Evolutionary conservation across 331 rosid genomes (phyloP), one percentile per base, ranked within the genome.

Genomic region (Prunus yedoensis): DNA sequence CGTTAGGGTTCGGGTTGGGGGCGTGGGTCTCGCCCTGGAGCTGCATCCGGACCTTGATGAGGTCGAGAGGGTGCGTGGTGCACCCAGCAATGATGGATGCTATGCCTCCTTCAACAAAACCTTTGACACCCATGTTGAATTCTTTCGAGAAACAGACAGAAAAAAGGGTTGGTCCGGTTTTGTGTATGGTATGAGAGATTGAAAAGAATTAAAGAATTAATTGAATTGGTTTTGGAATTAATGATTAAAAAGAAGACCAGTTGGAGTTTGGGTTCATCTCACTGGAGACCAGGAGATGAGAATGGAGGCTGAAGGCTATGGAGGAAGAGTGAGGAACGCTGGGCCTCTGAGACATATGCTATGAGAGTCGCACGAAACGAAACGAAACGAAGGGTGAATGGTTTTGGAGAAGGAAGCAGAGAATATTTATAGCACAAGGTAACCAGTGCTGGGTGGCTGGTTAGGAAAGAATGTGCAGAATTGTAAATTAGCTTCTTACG

Each of bases 261-360:
- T 85, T 90, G 74, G 96, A 84, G 46, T 17, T 88, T 1, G 94
- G 77, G 92, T 11, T 74, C 92, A 90, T 88, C 77, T 92, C 97
- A 83, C 96, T 89, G 86, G 97, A 90, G 46, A 90, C 90, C 87
- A 92, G 86, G 81, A 92, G 90, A 90, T 92, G 97, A 47, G 96
- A 92, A 77, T 92, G 97, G 67, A 87, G 94, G 78, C 85, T 80
- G 45, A 87, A 84, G 53, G 97, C 96, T 18, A 90, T 80, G 77
- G 94, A 90, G 54, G 94, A 90, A 67, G 90, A 89, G 71, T 92
- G 97, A 1, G 97, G 96, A 68, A 92, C 87, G 67, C 61, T 54
- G 8, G 87, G 82, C 85, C 96, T 90, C 41, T 87, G 96, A 88
- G 97, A 90, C 97, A 92, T 92, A 90, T 81, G 97, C 92, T 82